A percentile compares a stretch with the other conserved stretches of the same genome.
These are phyloP conservation scores for Pythium utonaiense DNA, from an alignment of 352 stramenopile genomes.

Conservation along the genomic window DNA sequence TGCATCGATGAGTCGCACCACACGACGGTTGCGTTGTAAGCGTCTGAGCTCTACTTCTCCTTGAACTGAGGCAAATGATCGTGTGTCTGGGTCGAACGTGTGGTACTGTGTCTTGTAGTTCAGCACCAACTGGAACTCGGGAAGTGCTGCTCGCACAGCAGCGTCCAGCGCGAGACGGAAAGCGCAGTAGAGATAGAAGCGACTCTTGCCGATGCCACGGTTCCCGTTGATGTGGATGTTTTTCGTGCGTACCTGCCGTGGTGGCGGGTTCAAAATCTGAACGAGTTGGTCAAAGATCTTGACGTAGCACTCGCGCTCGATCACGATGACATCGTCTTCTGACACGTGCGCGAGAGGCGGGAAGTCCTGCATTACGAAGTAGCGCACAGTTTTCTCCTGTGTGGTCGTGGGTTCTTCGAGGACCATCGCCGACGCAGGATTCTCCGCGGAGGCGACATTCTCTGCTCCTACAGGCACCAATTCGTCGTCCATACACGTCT, in stretches of 20 bases:
- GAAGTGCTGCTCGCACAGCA: not conserved
- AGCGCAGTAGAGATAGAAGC: not conserved
- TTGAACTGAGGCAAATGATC: no score
- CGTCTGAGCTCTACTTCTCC: no score
- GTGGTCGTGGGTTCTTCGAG: no score
- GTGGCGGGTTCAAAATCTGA: not conserved
- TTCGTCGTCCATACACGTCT: no score
- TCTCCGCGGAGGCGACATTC: no score
- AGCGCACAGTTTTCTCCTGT: not conserved
- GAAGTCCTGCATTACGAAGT: not conserved
- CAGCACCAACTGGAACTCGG: not conserved
- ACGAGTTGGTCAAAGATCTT: not conserved
- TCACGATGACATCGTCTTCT: not conserved
- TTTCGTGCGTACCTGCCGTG: not conserved
- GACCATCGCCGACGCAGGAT: no score
- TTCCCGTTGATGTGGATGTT: not conserved
- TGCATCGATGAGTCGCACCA: not conserved
- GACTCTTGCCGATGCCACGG: not conserved
- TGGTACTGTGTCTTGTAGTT: not conserved
- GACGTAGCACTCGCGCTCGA: not conserved
- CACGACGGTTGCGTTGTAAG: not conserved
- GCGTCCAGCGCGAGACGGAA: not conserved
- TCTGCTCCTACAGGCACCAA: no score
- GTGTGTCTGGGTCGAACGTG: not conserved
- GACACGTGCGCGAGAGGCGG: not conserved